Percentiles rank a stretch among this genome's conserved stretches.
phyloP scores from a whole-genome alignment of 2,329 filamentous ascomycete species.

The Thelonectria rubi region DNA sequence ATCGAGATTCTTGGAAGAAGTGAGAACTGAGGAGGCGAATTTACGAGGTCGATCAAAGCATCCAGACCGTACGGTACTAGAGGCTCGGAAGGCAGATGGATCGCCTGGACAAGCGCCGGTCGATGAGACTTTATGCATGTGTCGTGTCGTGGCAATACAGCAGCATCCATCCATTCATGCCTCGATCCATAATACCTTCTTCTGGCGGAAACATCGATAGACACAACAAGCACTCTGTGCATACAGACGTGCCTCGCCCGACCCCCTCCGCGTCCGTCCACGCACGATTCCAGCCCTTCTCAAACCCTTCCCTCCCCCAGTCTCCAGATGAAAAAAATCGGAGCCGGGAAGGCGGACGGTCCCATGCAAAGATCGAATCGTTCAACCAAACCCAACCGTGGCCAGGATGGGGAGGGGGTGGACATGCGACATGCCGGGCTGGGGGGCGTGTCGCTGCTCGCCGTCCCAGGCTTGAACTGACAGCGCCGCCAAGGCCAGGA shows the following conservation, averaged over 20 bases:
- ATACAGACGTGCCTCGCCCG: constrained; percentile 15
- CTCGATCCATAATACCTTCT: constrained; percentile 5
- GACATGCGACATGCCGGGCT: constrained; percentile 14
- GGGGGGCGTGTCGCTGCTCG: constrained; percentile 30
- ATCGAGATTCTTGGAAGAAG: neutral
- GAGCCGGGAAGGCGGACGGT: constrained; percentile 37
- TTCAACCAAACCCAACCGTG: constrained; percentile 29
- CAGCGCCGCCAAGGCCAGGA: constrained; percentile 35
- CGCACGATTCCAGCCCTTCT: constrained; percentile 26
- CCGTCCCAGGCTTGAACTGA: constrained; percentile 27
- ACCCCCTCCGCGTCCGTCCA: constrained; percentile 19
- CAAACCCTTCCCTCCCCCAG: constrained; percentile 26
- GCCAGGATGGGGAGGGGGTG: constrained; percentile 18
- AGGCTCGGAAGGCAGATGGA: constrained; percentile 23
- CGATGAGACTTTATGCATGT: constrained; percentile 42
- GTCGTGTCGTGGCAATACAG: constrained; percentile 45
- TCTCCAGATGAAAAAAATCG: constrained; percentile 38
- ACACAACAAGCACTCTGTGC: neutral
- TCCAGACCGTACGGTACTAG: constrained; percentile 3
- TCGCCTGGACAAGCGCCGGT: constrained; percentile 31
- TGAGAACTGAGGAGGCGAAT: constrained; percentile 13
- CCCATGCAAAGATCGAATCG: constrained; percentile 43
- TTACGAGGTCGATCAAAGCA: constrained; percentile 2
- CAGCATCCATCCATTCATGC: constrained; percentile 14
- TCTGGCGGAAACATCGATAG: neutral